Percentiles rank a stretch among this genome's conserved stretches.
These are phyloP conservation scores for Paecilomyces sp. DNA, from an alignment of 2,329 filamentous ascomycete species.

Conservation along the genomic window DNA sequence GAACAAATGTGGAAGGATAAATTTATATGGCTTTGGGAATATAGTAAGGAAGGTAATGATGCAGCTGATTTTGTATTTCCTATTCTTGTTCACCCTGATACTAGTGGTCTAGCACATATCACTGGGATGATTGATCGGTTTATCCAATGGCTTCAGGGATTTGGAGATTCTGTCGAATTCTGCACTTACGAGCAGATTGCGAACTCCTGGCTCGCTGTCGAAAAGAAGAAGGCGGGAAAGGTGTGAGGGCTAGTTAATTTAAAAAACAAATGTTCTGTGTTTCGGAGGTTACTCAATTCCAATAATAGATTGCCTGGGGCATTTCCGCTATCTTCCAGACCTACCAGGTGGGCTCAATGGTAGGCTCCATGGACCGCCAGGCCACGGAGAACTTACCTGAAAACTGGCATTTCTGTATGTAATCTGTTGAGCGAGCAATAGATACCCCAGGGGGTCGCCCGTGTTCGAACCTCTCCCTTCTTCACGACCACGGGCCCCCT, in stretches of 20 bases:
- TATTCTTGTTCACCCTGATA: conserved; percentile 46
- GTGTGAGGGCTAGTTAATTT: not conserved
- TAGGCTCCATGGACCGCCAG: too few species aligned
- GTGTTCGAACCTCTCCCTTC: too few species aligned
- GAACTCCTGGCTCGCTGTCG: conserved; percentile 23
- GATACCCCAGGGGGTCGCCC: too few species aligned
- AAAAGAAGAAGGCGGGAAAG: conserved; percentile 6
- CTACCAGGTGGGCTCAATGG: too few species aligned
- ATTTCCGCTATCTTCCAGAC: too few species aligned
- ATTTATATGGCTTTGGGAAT: conserved; percentile 37
- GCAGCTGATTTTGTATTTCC: conserved; percentile 33
- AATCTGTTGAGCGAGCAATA: too few species aligned
- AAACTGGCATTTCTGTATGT: too few species aligned
- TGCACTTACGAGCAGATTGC: conserved; percentile 38
- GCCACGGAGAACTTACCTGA: too few species aligned
- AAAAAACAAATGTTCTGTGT: too few species aligned
- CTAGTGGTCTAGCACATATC: conserved; percentile 48
- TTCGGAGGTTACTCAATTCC: too few species aligned
- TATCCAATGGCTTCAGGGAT: conserved; percentile 36
- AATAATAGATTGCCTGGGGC: too few species aligned
- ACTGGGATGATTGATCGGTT: conserved; percentile 45
- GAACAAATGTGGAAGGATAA: conserved; percentile 47
- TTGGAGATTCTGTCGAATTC: conserved; percentile 41
- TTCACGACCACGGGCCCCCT: too few species aligned
- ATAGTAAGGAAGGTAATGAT: conserved; percentile 10